phyloP scores from a whole-genome alignment of 2,329 filamentous ascomycete genomes.

The Pseudocercospora macadamiae region DNA sequence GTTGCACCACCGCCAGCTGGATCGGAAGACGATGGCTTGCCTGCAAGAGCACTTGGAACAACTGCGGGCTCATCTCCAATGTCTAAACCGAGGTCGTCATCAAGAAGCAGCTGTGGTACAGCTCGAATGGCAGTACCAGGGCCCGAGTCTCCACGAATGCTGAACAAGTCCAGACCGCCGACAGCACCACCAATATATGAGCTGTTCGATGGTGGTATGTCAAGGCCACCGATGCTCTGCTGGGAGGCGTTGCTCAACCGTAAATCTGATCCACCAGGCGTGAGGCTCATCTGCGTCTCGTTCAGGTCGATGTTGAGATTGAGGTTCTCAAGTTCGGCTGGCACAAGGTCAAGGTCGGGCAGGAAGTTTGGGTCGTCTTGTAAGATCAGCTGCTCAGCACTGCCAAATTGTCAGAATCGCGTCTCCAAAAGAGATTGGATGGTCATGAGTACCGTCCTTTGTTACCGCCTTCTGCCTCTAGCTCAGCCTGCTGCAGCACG shows the following conservation, averaged over 20 bases:
- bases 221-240: constrained; percentile 45
- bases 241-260: constrained; percentile 27
- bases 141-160: constrained; percentile 46
- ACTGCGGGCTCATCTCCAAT: constrained; percentile 44
- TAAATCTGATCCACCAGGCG: constrained; percentile 39
- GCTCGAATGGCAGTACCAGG: constrained; percentile 30
- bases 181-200: constrained; percentile 45
- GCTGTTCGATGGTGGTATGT: constrained; percentile 47
- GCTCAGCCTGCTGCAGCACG: constrained; percentile 58
- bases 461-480: constrained; percentile 68
- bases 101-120: constrained; percentile 25
- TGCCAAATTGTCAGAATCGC: constrained; percentile 42
- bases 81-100: constrained; percentile 31
- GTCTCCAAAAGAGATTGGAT: not conserved
- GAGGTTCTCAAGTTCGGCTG: constrained; percentile 57
- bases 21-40: constrained; percentile 12
- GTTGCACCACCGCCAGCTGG: constrained; percentile 34
- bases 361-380: constrained; percentile 82
- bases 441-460: constrained; percentile 65
- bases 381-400: constrained; percentile 74
- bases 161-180: constrained; percentile 43
- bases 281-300: constrained; percentile 39
- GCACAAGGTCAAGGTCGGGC: constrained; percentile 64
- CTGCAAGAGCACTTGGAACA: constrained; percentile 16
- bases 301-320: constrained; percentile 53